Evolutionary conservation across 2,329 filamentous ascomycete genomes (phyloP), one percentile per base, ranked within the genome.

Genomic region (Talaromyces islandicus): DNA sequence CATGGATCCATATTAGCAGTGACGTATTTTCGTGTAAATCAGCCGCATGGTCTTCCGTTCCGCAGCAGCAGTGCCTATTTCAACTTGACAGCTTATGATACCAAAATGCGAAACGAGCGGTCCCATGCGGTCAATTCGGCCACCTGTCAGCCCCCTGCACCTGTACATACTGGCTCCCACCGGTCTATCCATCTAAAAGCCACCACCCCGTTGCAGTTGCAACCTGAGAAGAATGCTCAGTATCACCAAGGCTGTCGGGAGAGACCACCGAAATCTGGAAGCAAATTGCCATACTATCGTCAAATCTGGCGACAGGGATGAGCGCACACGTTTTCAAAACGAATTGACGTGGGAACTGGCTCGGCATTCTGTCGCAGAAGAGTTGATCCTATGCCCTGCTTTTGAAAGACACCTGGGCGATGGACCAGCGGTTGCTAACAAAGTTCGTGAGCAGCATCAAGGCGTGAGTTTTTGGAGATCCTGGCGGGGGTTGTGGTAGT

Each of bases 381-480:
- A 83, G 63, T 67, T 83, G 57, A 72, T 85, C 14, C 71, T 85
- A 0, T 84, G 84, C 62, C 83, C 83, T 0, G 81, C 79, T 3
- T 71, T 85, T 19, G 80, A 83, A 65, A 77, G 79, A 60, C 69
- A 81, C 58, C 63, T 84, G 24, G 70, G 74, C 0, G 67, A 72
- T 1, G 81, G 81, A 54, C 71, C 74, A 38, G 63, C 68, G 1
- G 69, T 81, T 63, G 79, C 80, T 0, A 76, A 81, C 9, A 75
- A 76, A 50, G 80, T 84, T 66, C 75, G 81, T 7, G 63, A 71
- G 2, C 76, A 82, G 61, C 80, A 83, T 64, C 76, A 79, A 52
- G 63, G 67, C 14, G 79, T 80, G 62, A 38, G 35, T n/a, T 38
- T 38, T 38, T 2, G 14, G 35, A 38, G 17, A 38, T n/a, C 5